Percentiles rank a stretch among this genome's conserved stretches.
phyloP scores from a whole-genome alignment of 805 yeast genomes.

The Sugiyamaella marilandica region DNA sequence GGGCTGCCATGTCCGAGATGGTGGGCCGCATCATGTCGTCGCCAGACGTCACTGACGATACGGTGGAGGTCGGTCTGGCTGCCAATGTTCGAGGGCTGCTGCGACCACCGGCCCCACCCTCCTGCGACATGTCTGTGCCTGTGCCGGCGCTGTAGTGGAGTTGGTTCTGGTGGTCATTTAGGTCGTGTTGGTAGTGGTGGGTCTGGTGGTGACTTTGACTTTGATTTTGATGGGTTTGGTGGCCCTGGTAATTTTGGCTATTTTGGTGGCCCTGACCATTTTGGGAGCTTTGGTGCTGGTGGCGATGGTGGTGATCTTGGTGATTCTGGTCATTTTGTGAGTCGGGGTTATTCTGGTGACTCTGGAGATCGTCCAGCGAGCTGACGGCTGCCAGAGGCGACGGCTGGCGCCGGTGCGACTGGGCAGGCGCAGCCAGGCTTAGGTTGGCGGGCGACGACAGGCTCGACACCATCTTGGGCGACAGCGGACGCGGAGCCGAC shows the following conservation, averaged over 20 bases:
- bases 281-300: background rate
- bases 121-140: background rate
- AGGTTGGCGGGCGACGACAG: background rate
- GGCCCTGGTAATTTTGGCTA: background rate
- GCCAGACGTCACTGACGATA: background rate
- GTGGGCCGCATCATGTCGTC: background rate
- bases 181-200: background rate
- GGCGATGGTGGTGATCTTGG: background rate
- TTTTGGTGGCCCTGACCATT: background rate
- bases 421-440: background rate
- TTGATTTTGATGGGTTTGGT: background rate
- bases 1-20: background rate
- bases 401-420: slow-evolving; percentile 4
- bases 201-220: background rate
- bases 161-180: background rate
- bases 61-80: background rate
- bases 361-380: background rate
- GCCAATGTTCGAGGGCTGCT: background rate
- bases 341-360: background rate
- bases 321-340: background rate
- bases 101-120: background rate
- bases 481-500: background rate
- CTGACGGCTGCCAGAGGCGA: slow-evolving; percentile 1
- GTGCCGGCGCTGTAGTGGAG: background rate
- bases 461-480: background rate